Conservation (phyloP, 2,329 filamentous ascomycete species). For the Chaetothyriales sp. region DNA sequence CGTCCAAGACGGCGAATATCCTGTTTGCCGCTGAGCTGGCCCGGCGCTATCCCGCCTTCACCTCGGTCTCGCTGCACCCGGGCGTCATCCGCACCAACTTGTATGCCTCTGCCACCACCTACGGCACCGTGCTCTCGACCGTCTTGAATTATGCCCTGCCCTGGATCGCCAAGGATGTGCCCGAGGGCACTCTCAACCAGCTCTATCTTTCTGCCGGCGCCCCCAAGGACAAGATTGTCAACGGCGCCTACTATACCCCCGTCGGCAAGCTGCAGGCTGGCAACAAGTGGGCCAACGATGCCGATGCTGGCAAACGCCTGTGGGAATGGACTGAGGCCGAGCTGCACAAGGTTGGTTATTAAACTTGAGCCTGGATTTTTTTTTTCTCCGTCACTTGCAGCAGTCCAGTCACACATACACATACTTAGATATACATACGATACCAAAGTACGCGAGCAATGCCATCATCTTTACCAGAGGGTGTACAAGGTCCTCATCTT, state of each 20-base stretch:
- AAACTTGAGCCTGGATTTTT: neutral
- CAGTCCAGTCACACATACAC: too few relatives aligned
- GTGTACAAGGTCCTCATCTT: too few relatives aligned
- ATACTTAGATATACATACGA: too few relatives aligned
- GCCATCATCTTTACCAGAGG: too few relatives aligned
- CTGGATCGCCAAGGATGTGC: conserved; percentile 21
- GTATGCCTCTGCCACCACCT: conserved; percentile 21
- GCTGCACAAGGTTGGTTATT: conserved; percentile 14
- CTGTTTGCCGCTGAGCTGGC: conserved; percentile 33
- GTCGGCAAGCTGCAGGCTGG: conserved; percentile 18
- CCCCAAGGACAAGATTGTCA: conserved; percentile 23
- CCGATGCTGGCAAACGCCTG: conserved; percentile 18
- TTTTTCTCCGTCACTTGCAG: too few relatives aligned
- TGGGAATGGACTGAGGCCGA: conserved; percentile 25
- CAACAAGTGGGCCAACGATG: conserved; percentile 18
- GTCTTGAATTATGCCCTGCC: conserved; percentile 12
- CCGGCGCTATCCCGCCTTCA: conserved; percentile 26
- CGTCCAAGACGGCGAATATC: conserved; percentile 38
- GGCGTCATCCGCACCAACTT: conserved; percentile 30
- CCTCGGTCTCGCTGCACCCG: conserved; percentile 35
- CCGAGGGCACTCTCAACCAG: conserved; percentile 27
- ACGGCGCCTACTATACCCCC: conserved; percentile 31
- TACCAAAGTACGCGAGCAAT: too few relatives aligned
- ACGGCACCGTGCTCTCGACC: conserved; percentile 12
- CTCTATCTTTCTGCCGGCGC: conserved; percentile 25